A percentile compares a stretch with the other conserved stretches of the same genome.
Evolutionary conservation across 495 filamentous ascomycete genomes (phyloP).

Genomic region (Aspergillus incahuasiensis): DNA sequence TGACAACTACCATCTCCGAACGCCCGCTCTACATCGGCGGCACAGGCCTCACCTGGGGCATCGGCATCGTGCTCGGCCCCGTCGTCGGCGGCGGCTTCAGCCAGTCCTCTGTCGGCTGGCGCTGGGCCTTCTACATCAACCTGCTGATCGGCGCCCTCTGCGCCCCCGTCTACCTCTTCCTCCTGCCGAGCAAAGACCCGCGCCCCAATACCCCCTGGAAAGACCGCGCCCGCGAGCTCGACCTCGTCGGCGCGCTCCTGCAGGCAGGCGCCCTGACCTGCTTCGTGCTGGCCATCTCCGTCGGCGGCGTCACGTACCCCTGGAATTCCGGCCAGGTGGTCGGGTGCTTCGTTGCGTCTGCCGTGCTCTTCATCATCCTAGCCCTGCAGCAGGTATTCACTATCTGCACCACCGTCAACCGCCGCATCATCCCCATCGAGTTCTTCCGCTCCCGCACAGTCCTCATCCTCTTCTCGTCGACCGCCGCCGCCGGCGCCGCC

Average conservation of each 20-base stretch:
- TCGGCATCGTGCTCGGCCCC: conserved; percentile 46
- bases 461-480: conserved; percentile 42
- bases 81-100: conserved; percentile 39
- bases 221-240: conserved; percentile 23
- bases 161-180: conserved; percentile 51
- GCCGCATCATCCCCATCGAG: conserved; percentile 50
- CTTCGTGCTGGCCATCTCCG: conserved; percentile 26
- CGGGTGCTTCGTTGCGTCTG: conserved; percentile 21
- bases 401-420: conserved; percentile 38
- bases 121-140: conserved; percentile 50
- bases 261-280: conserved; percentile 17
- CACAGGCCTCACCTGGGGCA: conserved; percentile 37
- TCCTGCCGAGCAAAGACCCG: conserved; percentile 47
- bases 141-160: conserved; percentile 47
- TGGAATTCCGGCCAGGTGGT: conserved; percentile 27
- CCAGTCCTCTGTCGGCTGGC: conserved; percentile 32
- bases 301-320: conserved; percentile 27
- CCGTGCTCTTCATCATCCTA: conserved; percentile 46
- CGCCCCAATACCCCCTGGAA: conserved; percentile 24
- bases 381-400: conserved; percentile 53
- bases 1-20: conserved; percentile 40
- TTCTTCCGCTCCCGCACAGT: conserved; percentile 34
- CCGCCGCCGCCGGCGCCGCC: conserved; percentile 16
- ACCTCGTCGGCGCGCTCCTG: conserved; percentile 25
- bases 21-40: conserved; percentile 44